Evolutionary conservation across 306 rosid species (phyloP).

Genomic region (Ziziphus jujuba): DNA sequence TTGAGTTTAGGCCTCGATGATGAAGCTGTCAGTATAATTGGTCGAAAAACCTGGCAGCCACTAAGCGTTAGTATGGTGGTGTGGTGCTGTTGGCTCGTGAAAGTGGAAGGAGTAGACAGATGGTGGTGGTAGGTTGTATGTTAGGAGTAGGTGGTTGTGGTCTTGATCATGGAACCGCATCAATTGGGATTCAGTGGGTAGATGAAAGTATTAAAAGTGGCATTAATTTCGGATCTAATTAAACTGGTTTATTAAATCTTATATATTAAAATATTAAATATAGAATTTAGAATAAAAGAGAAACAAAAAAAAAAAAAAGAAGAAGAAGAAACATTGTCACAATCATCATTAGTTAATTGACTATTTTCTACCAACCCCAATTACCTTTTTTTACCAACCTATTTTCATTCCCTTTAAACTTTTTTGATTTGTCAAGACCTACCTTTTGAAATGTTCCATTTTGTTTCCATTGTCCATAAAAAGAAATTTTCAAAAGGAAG

Average conservation of each 20-base stretch:
- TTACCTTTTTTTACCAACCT: not conserved
- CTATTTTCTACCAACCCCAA: conserved; percentile 7
- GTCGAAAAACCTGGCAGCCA: too few relatives aligned
- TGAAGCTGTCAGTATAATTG: too few relatives aligned
- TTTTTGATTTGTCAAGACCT: not conserved
- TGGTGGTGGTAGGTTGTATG: conserved; percentile 32
- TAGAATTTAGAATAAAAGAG: too few relatives aligned
- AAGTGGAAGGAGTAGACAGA: conserved; percentile 2
- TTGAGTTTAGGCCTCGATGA: too few relatives aligned
- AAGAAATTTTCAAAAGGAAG: not conserved
- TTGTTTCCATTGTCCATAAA: too few relatives aligned
- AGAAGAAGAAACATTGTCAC: not conserved
- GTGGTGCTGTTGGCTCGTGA: conserved; percentile 10
- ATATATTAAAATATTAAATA: too few relatives aligned
- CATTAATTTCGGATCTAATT: not conserved
- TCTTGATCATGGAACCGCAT: not conserved
- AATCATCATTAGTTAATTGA: not conserved
- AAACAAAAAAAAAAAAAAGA: too few relatives aligned
- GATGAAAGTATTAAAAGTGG: conserved; percentile 1
- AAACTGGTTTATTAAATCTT: not conserved
- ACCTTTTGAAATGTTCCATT: not conserved
- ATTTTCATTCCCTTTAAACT: not conserved
- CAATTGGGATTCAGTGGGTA: conserved; percentile 14
- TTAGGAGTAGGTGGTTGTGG: conserved; percentile 6
- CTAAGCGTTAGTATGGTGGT: too few relatives aligned